Percentiles rank a stretch among this genome's conserved stretches.
Conservation (phyloP, 73 alveolate species). For the Tetrahymena thermophila region DNA sequence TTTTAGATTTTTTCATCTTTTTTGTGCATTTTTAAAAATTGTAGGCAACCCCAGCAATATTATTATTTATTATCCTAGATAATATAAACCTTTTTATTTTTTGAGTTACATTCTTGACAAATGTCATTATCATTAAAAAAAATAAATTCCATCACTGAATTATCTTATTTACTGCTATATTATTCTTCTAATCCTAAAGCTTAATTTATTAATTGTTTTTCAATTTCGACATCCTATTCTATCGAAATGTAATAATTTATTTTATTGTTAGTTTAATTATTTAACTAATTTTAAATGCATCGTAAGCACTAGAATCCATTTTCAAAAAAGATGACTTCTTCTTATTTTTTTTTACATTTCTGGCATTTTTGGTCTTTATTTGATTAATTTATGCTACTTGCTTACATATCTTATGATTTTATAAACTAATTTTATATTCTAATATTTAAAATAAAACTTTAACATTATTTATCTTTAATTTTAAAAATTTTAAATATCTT, state of each 20-base stretch:
- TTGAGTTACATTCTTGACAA: neutral
- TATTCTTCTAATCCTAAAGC: neutral
- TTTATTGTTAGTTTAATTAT: neutral
- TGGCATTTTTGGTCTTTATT: neutral
- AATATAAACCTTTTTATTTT: neutral
- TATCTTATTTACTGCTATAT: neutral
- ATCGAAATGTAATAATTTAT: neutral
- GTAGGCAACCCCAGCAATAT: neutral
- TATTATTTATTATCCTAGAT: neutral
- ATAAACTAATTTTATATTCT: neutral
- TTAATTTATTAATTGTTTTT: neutral
- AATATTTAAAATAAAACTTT: no score
- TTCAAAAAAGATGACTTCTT: neutral
- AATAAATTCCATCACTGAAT: neutral
- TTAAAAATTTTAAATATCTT: no score
- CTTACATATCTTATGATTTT: neutral
- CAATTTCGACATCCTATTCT: neutral
- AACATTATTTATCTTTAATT: no score
- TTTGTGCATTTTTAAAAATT: neutral
- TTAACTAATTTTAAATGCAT: neutral
- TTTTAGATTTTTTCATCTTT: neutral
- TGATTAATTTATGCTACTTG: neutral
- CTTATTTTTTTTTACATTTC: neutral
- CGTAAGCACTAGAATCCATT: neutral
- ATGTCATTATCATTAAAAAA: neutral